A percentile compares a stretch with the other conserved stretches of the same genome.
Conservation (phyloP, 345 rosid genomes). For the Excoecaria agallocha region DNA sequence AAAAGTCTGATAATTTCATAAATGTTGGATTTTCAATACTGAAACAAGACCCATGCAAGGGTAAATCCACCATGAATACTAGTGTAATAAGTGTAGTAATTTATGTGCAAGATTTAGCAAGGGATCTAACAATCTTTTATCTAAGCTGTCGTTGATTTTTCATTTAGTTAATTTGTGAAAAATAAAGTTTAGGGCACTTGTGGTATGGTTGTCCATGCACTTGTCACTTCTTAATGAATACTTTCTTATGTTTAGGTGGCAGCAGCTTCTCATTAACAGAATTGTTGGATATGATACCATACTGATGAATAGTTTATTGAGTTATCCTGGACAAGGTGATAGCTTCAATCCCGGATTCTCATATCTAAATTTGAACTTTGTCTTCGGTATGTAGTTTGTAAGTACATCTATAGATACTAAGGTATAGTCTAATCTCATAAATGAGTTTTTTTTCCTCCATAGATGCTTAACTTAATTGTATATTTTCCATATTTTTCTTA, state of each 20-base stretch:
- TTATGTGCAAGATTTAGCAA: not conserved
- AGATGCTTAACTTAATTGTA: not conserved
- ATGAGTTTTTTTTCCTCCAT: not conserved
- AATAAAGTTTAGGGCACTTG: not conserved
- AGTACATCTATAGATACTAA: not conserved
- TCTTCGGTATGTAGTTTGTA: not conserved
- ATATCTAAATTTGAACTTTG: not conserved
- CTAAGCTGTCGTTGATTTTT: not conserved
- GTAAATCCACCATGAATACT: not conserved
- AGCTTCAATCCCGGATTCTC: conserved; percentile 14
- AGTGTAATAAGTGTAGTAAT: not conserved
- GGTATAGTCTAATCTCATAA: not conserved
- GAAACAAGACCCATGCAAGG: not conserved
- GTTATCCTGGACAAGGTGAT: conserved; percentile 88
- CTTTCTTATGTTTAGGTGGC: conserved; percentile 73
- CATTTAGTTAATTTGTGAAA: not conserved
- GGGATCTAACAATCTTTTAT: not conserved
- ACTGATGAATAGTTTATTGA: conserved; percentile 89
- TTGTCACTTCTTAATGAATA: not conserved
- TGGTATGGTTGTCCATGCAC: not conserved
- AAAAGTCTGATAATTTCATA: not conserved
- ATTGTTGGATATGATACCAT: conserved; percentile 99
- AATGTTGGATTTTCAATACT: not conserved
- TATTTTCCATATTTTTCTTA: not conserved
- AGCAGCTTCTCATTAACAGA: conserved; percentile 96